These are phyloP conservation scores for Penicillium sp. DNA, from an alignment of 2,329 filamentous ascomycete species.

Conservation along the genomic window DNA sequence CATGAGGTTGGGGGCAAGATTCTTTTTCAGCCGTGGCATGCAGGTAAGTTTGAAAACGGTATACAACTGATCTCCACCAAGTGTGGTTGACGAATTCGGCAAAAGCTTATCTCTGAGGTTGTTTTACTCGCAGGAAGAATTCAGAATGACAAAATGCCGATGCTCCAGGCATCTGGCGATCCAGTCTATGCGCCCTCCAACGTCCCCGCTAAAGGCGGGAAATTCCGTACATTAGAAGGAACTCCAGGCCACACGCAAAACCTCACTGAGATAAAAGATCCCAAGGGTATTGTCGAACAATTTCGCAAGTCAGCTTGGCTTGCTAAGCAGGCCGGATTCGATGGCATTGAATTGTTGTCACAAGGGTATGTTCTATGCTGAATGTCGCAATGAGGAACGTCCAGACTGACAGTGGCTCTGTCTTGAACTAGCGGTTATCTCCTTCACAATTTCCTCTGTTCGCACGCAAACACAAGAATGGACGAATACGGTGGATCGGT, in stretches of 20 bases:
- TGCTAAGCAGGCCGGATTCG: not conserved
- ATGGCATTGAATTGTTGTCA: not conserved
- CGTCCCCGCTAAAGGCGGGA: not conserved
- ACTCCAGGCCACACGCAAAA: not conserved
- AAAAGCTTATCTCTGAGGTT: too few relatives aligned
- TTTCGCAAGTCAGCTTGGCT: not conserved
- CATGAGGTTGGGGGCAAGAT: not conserved
- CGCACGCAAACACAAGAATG: not conserved
- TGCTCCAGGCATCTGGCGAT: not conserved
- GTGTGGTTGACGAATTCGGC: too few relatives aligned
- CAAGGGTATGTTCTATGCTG: not conserved
- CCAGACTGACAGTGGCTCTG: not conserved
- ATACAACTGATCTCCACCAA: slow-evolving; percentile 23
- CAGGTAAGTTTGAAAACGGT: slow-evolving; percentile 9
- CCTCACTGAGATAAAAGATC: not conserved
- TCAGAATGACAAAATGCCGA: not conserved
- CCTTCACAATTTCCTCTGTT: not conserved
- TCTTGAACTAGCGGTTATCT: not conserved
- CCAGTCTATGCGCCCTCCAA: not conserved
- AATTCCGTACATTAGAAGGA: not conserved
- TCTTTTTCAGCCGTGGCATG: not conserved
- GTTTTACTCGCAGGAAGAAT: not conserved
- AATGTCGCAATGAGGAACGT: not conserved
- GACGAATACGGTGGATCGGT: slow-evolving; percentile 18
- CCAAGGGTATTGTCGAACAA: not conserved